Evolutionary conservation across 2,329 filamentous ascomycete genomes (phyloP), one percentile per base, ranked within the genome.

Genomic region (Penicillium polonicum): DNA sequence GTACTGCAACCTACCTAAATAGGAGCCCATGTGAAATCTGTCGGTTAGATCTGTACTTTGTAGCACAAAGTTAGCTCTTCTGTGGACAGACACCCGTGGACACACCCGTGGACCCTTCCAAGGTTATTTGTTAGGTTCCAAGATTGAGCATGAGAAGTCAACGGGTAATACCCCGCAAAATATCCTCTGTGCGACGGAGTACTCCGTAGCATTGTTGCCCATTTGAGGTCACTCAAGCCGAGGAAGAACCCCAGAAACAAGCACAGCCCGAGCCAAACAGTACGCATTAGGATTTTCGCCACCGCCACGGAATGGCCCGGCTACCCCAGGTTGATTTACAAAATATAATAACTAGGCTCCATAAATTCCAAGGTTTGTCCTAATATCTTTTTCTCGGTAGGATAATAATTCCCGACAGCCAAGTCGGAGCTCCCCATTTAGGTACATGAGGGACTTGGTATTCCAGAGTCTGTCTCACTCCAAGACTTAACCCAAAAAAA

Each of bases 391-490:
- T 12, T 13, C 4, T 41, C 25, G 33, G 25, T 17, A 23, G 33
- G 10, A 31, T 33, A 27, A 31, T 33, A n/a, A 29, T 36, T n/a
- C 4, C n/a, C 44, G 38, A 33, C 31, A 36, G 45, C 52, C 52
- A 43, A 55, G 45, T 55, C 52, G 46, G 46, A 55, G 9, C 31
- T 52, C 23, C 43, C 52, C 36, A 13, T 49, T 55, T 19, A 54
- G 25, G 42, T 7, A 21, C 27, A 31, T 39, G 27, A 35, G 13
- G 29, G 10, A 35, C 36, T 49, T 36, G 44, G 35, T 48, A 48
- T 54, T 21, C 15, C 27, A 31, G 9, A 10, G 19, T 23, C 17
- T 54, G 52, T 54, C 43, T 54, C 35, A 54, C 52, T 33, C 15
- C 23, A 48, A 25, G 13, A n/a, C 43, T 19, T 27, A 41, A 2